A percentile compares a stretch with the other conserved stretches of the same genome.
These are phyloP conservation scores for Lentinula sp. DNA, from an alignment of 768 basidiomycete species.

Conservation along the genomic window DNA sequence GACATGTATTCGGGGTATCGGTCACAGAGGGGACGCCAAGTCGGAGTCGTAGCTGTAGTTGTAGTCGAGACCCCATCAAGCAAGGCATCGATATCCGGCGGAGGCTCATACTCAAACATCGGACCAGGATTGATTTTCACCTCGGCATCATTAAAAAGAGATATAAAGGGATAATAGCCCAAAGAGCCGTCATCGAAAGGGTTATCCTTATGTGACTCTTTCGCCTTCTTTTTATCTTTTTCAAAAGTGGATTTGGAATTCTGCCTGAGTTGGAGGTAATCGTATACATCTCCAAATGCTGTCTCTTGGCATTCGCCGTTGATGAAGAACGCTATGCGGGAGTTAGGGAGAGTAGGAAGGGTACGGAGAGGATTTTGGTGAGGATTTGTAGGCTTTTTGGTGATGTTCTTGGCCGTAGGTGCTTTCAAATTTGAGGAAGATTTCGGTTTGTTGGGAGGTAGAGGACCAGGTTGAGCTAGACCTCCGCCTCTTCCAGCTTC, in stretches of 20 bases:
- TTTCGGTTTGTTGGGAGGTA: too few relatives aligned
- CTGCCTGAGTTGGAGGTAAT: constrained; percentile 78
- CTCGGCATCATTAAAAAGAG: constrained; percentile 85
- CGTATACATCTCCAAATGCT: constrained; percentile 86
- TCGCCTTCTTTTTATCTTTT: constrained; percentile 47
- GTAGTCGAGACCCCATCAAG: constrained; percentile 21
- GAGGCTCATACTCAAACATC: constrained; percentile 74
- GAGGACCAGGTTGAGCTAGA: too few relatives aligned
- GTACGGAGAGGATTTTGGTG: constrained; percentile 36
- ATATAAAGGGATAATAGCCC: constrained; percentile 95
- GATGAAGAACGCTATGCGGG: constrained; percentile 83
- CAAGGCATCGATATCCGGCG: constrained; percentile 65
- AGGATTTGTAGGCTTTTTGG: constrained; percentile 16
- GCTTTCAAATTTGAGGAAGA: constrained; percentile 20
- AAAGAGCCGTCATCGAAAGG: constrained; percentile 90
- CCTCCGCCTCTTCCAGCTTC: constrained; percentile 30
- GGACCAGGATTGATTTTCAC: constrained; percentile 88
- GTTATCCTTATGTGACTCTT: constrained; percentile 69
- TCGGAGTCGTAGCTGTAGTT: too few relatives aligned
- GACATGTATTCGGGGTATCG: constrained; percentile 80
- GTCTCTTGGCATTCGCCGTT: constrained; percentile 82
- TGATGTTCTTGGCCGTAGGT: constrained; percentile 19
- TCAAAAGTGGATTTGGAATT: constrained; percentile 54
- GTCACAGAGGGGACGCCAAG: constrained; percentile 77
- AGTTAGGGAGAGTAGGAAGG: constrained; percentile 63